phyloP scores from a whole-genome alignment of 805 yeast species.

The Candida gorgasii region DNA sequence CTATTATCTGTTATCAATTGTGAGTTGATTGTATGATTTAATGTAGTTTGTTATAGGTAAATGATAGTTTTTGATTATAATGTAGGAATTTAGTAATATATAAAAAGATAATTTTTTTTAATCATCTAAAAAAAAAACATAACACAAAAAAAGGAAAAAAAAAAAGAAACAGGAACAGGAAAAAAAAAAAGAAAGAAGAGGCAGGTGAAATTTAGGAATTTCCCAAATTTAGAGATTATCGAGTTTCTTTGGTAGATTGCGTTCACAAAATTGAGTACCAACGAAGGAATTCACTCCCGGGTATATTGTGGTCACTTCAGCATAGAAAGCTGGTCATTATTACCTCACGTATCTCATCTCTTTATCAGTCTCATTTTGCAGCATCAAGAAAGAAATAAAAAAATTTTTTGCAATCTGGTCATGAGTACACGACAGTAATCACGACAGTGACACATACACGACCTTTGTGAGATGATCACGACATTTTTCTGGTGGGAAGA shows the following conservation, averaged over 20 bases:
- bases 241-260: neutral
- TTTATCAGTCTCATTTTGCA: constrained; percentile 9
- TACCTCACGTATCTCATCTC: constrained; percentile 7
- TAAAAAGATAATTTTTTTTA: constrained; percentile 6
- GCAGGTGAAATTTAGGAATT: constrained; percentile 3
- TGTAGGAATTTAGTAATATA: constrained; percentile 1
- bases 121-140: constrained; percentile 7
- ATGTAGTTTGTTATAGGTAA: neutral
- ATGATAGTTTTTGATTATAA: neutral
- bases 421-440: constrained; percentile 2
- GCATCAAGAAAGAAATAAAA: constrained; percentile 1
- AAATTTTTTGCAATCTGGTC: constrained; percentile 8
- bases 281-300: too few species aligned
- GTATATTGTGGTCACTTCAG: too few species aligned
- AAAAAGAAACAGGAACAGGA: constrained; percentile 4
- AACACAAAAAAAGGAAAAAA: constrained; percentile 6
- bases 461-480: neutral
- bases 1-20: neutral
- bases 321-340: neutral
- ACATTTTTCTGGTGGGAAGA: constrained; percentile 6
- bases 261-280: too few species aligned
- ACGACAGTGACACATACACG: constrained; percentile 4
- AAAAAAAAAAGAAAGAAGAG: constrained; percentile 1
- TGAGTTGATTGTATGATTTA: neutral
- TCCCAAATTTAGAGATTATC: neutral